Evolutionary conservation across 768 basidiomycete species (phyloP), one percentile per base, ranked within the genome.

Genomic region (Paxillus involutus): DNA sequence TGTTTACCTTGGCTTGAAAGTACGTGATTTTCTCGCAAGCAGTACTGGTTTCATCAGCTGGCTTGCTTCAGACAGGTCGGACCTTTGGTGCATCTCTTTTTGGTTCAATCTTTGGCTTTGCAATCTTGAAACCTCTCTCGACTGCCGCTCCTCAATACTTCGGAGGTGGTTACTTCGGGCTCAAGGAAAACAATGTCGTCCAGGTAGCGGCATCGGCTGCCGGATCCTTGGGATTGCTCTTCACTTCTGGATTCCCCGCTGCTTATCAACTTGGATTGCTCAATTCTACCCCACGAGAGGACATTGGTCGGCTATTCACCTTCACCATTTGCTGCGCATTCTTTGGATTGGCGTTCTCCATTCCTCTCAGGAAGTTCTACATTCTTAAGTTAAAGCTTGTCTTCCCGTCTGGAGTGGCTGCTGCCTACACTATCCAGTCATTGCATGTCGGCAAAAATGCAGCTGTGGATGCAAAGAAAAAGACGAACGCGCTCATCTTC

Each of bases 261-360:
- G 80, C 85, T 68, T 84, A 83, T 57, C 78, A 79, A 21, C 76
- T 85, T 6, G 58, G 75, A 17, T 75, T 84, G 8, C 67, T 84
- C 21, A 73, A 76, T 13, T 63, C 64, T 9, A 56, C 71, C 7
- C 83, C 84, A 4, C 52, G 74, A 42, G 57, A 80, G 29, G 84
- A 86, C 52, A 72, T 81, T 44, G 84, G 82, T 3, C 77, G 74
- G 45, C 70, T 86, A 16, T 80, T 85, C 56, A 78, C 81, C 1
- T 73, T 86, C 39, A 80, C 80, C 9, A 66, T 76, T 12, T 78
- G 76, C 56, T 75, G 79, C 45, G 79, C 78, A 37, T 82, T 84
- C 73, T 85, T 82, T 57, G 83, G 82, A 44, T 77, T 85, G 9
- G 83, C 85, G 68, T 87, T 88, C 80, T 73, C 82, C 51, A 81